Base-by-base conservation (phyloP, 2,329 filamentous ascomycete species). In the Scedosporium dehoogii region DNA sequence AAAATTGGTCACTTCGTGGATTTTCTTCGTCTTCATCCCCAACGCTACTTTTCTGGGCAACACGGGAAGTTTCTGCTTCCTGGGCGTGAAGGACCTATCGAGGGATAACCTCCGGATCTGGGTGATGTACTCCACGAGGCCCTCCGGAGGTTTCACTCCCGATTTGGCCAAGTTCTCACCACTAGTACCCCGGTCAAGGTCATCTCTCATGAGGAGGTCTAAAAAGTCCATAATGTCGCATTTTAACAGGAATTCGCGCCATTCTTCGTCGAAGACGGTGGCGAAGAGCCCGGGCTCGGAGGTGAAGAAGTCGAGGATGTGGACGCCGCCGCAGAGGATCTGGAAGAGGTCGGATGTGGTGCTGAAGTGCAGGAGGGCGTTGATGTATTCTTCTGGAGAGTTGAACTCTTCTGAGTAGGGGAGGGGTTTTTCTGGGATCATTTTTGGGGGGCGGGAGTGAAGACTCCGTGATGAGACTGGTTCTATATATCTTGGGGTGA, bases 231-330 rank as follows among this genome's bases (percentile, higher is more conserved):
- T 88, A 6, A 92, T 83, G 59, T 89, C 84, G 70, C 85, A 84
- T 18, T 81, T 74, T 42, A 88, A 76, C 67, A 97, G 87, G 76
- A 92, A 97, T 0, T 79, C 71, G 66, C 90, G 85, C 94, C 94
- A 99, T 73, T 92, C 86, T 64, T 82, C 72, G 0, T 92, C 90
- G 1, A 99, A 74, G 1, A 93, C 82, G 1, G 83, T 80, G 60
- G 88, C 84, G 72, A 96, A 99, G 0, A 97, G 81, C 66, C 91
- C 89, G 4, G 91, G 90, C 58, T 91, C 85, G 51, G 85, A 85
- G 2, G 92, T 97, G 76, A 97, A 91, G 75, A 99, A 97, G 73
- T 99, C 94, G 63, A 97, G 81, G 65, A 99, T 92, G 71, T 99
- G 94, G 0, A 97, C 90, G n/a, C 93, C 92, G 61, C 94, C 94